Percentiles rank a stretch among this genome's conserved stretches.
phyloP scores from a whole-genome alignment of 2,329 filamentous ascomycete genomes.

The Capronia coronata region DNA sequence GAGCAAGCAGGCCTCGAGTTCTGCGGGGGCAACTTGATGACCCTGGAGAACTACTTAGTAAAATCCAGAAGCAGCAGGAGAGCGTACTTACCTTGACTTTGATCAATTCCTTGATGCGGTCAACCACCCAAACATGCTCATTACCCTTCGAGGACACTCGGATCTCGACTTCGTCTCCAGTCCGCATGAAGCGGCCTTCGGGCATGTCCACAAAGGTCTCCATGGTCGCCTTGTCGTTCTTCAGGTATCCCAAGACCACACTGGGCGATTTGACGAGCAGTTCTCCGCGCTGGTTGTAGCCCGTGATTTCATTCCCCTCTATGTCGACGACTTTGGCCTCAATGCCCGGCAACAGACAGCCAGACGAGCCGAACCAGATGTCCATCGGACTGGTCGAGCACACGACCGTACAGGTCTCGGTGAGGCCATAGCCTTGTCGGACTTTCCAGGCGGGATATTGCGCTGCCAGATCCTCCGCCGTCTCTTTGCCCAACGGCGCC shows the following conservation, averaged over 20 bases:
- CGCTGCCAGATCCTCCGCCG: constrained; percentile 56
- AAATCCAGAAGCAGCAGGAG: not conserved
- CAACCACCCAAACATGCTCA: constrained; percentile 75
- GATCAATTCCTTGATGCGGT: constrained; percentile 72
- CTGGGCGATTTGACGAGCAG: constrained; percentile 70
- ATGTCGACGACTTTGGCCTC: constrained; percentile 60
- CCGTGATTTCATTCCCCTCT: constrained; percentile 64
- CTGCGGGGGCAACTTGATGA: constrained; percentile 74
- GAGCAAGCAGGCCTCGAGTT: constrained; percentile 73
- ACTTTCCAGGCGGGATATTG: constrained; percentile 60
- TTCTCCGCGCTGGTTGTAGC: constrained; percentile 70
- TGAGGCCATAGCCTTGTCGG: constrained; percentile 70
- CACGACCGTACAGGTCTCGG: constrained; percentile 69
- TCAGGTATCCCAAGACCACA: constrained; percentile 74
- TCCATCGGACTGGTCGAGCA: constrained; percentile 53
- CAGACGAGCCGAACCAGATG: constrained; percentile 64
- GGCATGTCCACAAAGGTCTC: constrained; percentile 67
- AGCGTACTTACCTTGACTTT: constrained; percentile 60
- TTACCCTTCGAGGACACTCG: constrained; percentile 56
- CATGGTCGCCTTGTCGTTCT: constrained; percentile 74
- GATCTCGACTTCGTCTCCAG: constrained; percentile 76
- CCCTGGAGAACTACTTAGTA: constrained; percentile 46
- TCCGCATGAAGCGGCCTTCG: constrained; percentile 65
- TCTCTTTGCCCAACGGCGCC: constrained; percentile 69
- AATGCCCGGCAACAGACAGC: constrained; percentile 59